Evolutionary conservation across 179 eudicot genomes (phyloP).

Genomic region (Amaranthus tricolor): DNA sequence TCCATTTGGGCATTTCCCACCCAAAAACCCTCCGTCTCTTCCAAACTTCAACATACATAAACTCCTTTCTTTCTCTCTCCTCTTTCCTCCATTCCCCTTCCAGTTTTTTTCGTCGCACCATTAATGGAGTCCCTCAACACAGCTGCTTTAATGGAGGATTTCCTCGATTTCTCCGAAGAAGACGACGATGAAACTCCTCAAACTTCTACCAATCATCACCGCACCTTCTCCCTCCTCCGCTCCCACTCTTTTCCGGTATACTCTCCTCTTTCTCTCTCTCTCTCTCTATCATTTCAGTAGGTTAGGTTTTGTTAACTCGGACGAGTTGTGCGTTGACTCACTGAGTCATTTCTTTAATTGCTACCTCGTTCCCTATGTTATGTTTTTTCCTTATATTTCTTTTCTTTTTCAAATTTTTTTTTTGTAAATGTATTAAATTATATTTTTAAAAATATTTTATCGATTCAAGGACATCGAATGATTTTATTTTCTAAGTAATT

Average conservation of each 20-base stretch:
- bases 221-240: slow-evolving; percentile 32
- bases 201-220: slow-evolving; percentile 19
- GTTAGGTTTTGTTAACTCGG: not conserved
- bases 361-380: too few species aligned
- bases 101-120: slow-evolving; percentile 7
- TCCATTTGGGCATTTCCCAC: too few species aligned
- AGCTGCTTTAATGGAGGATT: slow-evolving; percentile 41
- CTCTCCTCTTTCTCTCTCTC: slow-evolving; percentile 12
- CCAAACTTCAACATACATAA: too few species aligned
- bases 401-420: too few species aligned
- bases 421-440: too few species aligned
- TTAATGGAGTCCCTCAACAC: slow-evolving; percentile 42
- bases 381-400: too few species aligned
- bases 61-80: slow-evolving; percentile 5
- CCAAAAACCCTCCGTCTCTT: too few species aligned
- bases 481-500: too few species aligned
- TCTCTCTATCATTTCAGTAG: not conserved
- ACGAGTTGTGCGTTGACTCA: slow-evolving; percentile 1
- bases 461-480: too few species aligned
- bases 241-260: slow-evolving; percentile 40
- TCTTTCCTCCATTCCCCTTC: not conserved
- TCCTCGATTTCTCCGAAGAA: slow-evolving; percentile 50
- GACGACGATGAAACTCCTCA: slow-evolving; percentile 27
- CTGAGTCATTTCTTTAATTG: not conserved
- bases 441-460: too few species aligned